phyloP scores from a whole-genome alignment of 106 monocot genomes.

The Xerophyta viscosa region DNA sequence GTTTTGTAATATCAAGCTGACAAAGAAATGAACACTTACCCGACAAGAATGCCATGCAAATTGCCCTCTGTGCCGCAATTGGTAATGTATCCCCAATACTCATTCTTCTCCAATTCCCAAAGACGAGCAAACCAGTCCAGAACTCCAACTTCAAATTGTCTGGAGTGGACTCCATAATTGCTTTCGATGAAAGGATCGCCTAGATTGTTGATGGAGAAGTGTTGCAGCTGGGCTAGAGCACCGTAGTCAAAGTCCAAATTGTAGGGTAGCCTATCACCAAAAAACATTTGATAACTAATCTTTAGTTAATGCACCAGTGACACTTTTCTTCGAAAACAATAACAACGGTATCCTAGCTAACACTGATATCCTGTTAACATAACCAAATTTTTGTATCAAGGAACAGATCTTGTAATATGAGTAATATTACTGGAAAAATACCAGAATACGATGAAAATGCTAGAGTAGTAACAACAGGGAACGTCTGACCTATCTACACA shows the following conservation, averaged over 20 bases:
- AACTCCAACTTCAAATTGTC: constrained; percentile 80
- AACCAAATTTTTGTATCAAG: no score
- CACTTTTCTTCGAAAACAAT: no score
- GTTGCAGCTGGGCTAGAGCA: constrained; percentile 60
- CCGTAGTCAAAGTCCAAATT: constrained; percentile 88
- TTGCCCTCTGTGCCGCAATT: constrained; percentile 93
- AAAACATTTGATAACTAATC: no score
- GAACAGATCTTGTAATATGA: no score
- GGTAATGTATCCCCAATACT: constrained; percentile 92
- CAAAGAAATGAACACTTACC: constrained; percentile 22
- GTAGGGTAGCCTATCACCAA: constrained; percentile 55
- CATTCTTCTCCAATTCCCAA: constrained; percentile 77
- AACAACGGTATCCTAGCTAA: no score
- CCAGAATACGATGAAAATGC: no score
- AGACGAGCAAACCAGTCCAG: constrained; percentile 87
- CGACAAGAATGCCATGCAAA: constrained; percentile 79
- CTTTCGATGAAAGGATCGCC: constrained; percentile 92
- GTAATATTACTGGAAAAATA: no score
- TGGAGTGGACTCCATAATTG: constrained; percentile 83
- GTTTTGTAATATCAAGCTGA: background rate
- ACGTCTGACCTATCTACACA: no score
- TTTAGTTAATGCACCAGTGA: no score
- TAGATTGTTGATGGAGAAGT: constrained; percentile 88
- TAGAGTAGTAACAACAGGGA: no score
- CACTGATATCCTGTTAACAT: no score